Percentiles rank a stretch among this genome's conserved stretches.
phyloP scores from a whole-genome alignment of 805 yeast species.

The Nematodospora valgi region DNA sequence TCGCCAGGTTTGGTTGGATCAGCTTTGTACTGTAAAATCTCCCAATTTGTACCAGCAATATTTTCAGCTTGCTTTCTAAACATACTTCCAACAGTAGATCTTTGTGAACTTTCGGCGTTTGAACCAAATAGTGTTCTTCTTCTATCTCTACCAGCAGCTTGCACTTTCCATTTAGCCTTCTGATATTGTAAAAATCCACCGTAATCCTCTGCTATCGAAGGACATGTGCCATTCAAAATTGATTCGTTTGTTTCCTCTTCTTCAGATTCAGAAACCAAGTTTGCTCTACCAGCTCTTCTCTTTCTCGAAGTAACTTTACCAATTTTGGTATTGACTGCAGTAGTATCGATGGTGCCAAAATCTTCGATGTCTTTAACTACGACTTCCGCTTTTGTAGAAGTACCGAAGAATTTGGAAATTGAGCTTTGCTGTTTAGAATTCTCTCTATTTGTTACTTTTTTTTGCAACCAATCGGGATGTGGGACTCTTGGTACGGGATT shows the following conservation, averaged over 20 bases:
- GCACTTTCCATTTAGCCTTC: slow-evolving; percentile 84
- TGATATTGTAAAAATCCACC: slow-evolving; percentile 67
- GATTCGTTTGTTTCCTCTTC: slow-evolving; percentile 51
- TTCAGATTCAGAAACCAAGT: slow-evolving; percentile 24
- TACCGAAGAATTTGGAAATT: slow-evolving; percentile 54
- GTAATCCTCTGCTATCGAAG: slow-evolving; percentile 66
- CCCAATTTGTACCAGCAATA: slow-evolving; percentile 81
- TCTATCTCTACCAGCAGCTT: slow-evolving; percentile 66
- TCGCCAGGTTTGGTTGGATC: slow-evolving; percentile 65
- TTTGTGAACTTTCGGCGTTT: slow-evolving; percentile 46
- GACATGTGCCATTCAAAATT: slow-evolving; percentile 52
- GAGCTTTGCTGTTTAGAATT: slow-evolving; percentile 73
- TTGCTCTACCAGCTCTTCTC: slow-evolving; percentile 30
- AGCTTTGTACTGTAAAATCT: slow-evolving; percentile 65
- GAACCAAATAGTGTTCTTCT: slow-evolving; percentile 79
- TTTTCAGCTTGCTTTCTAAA: slow-evolving; percentile 75
- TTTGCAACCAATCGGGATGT: slow-evolving; percentile 91
- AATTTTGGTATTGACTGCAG: slow-evolving; percentile 28
- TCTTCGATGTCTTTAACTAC: slow-evolving; percentile 72
- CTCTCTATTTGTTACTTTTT: slow-evolving; percentile 53
- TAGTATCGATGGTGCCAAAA: slow-evolving; percentile 40
- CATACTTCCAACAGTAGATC: slow-evolving; percentile 64
- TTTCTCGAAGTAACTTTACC: slow-evolving; percentile 49
- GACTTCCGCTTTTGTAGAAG: slow-evolving; percentile 40
- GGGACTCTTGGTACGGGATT: slow-evolving; percentile 94